Evolutionary conservation across 2,329 filamentous ascomycete genomes (phyloP), one percentile per base, ranked within the genome.

Genomic region (Thielaviopsis punctulata): DNA sequence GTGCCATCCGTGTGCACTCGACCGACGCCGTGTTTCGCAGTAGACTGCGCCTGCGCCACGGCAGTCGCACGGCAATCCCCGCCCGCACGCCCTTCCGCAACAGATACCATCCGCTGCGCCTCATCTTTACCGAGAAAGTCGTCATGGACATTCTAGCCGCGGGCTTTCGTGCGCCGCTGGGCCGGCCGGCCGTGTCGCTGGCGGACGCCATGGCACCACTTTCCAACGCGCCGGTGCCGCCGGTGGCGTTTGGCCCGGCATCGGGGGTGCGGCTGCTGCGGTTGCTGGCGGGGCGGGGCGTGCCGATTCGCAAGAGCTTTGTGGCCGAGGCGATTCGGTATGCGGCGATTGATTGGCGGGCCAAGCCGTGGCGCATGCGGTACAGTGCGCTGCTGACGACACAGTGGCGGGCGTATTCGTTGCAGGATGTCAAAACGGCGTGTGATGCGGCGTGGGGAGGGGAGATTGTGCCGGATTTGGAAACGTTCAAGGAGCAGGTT

Each of bases 401-500:
- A 10, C 22, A 19, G 6, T 56, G 48, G 48, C 33, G 54, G 10
- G 21, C 47, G 9, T 51, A 51, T 36, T 44, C 47, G 2, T 12
- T 53, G 19, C 47, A 51, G 24, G 51, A 56, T 27, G 19, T 56
- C 33, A 54, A 56, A 19, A 23, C 43, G 19, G 39, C 49, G 12
- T 56, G 54, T 48, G 49, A 56, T 51, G 24, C 18, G 12, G 54
- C 54, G 8, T 56, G 54, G 54, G 51, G 54, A n/a, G 24, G 39
- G 24, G 41, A 49, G 12, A 53, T 56, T 5, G 45, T 49, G 8
- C 51, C 54, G 19, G 21, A 47, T 30, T 25, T 54, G 15, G 13
- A 33, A 7, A 30, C 45, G 15, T 54, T 54, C 12, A 12, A 39
- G 18, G 22, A 19, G 5, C 24, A 25, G 15, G 45, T 54, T n/a